Conservation (phyloP, 176 grass and related monocot genomes). For the Phoenix roebelenii region DNA sequence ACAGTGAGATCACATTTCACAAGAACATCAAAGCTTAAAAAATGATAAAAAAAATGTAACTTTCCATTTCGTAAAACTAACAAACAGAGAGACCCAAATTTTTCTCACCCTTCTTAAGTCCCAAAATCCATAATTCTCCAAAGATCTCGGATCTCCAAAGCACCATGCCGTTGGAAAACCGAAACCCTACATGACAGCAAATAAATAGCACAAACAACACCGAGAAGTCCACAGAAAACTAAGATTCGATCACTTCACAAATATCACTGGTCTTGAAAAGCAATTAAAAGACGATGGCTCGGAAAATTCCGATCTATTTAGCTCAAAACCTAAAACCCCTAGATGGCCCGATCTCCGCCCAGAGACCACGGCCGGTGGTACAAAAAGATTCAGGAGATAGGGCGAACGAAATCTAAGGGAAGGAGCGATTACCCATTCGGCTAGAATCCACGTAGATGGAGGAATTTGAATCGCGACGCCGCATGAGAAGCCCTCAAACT, state of each 20-base stretch:
- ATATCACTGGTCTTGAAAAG: background rate
- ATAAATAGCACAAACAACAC: no score
- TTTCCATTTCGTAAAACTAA: background rate
- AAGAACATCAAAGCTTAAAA: background rate
- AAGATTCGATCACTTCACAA: background rate
- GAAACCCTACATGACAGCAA: background rate
- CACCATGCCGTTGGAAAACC: background rate
- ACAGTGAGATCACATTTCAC: background rate
- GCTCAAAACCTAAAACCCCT: slow-evolving; percentile 1
- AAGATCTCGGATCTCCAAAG: background rate
- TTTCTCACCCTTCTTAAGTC: background rate
- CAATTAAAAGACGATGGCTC: background rate
- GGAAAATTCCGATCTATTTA: background rate
- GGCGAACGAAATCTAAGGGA: no score
- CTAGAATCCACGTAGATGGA: slow-evolving; percentile 5
- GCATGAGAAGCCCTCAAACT: background rate
- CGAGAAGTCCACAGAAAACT: background rate
- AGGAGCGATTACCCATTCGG: slow-evolving; percentile 12
- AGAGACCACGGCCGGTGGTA: background rate
- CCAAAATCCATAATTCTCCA: background rate
- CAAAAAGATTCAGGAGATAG: background rate
- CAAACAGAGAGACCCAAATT: background rate
- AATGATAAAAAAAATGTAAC: background rate
- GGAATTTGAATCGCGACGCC: slow-evolving; percentile 5
- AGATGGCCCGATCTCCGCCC: slow-evolving; percentile 3